phyloP scores from a whole-genome alignment of 2,329 filamentous ascomycete genomes.

The Tolypocladium tundrense region DNA sequence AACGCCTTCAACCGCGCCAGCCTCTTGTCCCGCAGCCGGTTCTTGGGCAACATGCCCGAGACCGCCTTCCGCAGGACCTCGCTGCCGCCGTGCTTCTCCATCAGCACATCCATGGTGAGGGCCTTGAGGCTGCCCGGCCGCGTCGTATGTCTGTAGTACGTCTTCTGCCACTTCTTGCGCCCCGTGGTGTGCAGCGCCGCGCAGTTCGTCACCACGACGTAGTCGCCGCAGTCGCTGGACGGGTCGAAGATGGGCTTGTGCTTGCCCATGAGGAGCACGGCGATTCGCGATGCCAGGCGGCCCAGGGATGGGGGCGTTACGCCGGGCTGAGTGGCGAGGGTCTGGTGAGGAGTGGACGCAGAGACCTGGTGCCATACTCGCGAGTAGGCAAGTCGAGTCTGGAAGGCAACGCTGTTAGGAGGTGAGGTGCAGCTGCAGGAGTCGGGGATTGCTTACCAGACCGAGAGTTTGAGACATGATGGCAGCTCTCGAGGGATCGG shows the following conservation, averaged over 20 bases:
- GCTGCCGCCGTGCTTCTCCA: constrained; percentile 85
- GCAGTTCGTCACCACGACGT: constrained; percentile 90
- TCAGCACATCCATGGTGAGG: constrained; percentile 91
- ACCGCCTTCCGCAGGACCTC: constrained; percentile 90
- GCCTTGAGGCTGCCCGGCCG: constrained; percentile 76
- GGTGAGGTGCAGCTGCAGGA: background rate
- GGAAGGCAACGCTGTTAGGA: constrained; percentile 1
- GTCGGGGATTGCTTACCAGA: constrained; percentile 39
- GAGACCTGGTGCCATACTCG: constrained; percentile 86
- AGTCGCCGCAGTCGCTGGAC: constrained; percentile 97
- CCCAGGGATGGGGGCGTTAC: constrained; percentile 71
- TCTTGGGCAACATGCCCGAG: constrained; percentile 96
- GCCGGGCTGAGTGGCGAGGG: constrained; percentile 45
- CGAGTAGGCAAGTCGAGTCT: constrained; percentile 96
- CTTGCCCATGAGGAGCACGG: constrained; percentile 88
- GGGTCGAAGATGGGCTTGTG: constrained; percentile 98
- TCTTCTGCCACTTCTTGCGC: constrained; percentile 87
- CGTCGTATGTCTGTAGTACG: constrained; percentile 91
- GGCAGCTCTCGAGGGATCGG: constrained; percentile 12
- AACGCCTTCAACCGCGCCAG: constrained; percentile 89
- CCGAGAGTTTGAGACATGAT: constrained; percentile 73
- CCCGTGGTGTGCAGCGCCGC: constrained; percentile 79
- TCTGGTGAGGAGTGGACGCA: constrained; percentile 56
- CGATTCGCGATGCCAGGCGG: constrained; percentile 80
- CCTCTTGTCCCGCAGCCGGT: constrained; percentile 77